Conservation (phyloP, 2,329 filamentous ascomycete genomes). For the Alternaria brassicae region DNA sequence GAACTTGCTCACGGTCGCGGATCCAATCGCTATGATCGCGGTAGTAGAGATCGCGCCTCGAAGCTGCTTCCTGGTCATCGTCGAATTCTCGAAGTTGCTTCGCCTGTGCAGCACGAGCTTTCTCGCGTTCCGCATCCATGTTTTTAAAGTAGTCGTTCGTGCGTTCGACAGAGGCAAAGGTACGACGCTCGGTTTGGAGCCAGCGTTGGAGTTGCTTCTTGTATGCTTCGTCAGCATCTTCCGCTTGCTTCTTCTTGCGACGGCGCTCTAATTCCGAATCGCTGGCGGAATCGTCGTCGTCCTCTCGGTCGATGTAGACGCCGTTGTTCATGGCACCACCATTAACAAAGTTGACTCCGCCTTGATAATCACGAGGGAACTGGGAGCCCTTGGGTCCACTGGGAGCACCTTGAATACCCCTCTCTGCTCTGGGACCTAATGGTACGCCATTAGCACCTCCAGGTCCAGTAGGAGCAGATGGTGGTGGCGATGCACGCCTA, state of each 20-base stretch:
- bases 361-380: conserved; percentile 75
- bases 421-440: conserved; percentile 70
- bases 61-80: conserved; percentile 79
- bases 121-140: conserved; percentile 70
- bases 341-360: conserved; percentile 82
- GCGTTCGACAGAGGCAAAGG: conserved; percentile 83
- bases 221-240: conserved; percentile 81
- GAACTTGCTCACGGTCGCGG: conserved; percentile 76
- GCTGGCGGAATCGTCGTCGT: conserved; percentile 85
- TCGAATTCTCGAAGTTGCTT: conserved; percentile 83
- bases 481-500: conserved; percentile 71
- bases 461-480: conserved; percentile 65
- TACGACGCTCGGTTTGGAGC: conserved; percentile 85
- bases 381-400: conserved; percentile 72
- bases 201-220: conserved; percentile 87
- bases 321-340: conserved; percentile 71
- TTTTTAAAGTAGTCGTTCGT: conserved; percentile 82
- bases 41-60: conserved; percentile 83
- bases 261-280: conserved; percentile 84
- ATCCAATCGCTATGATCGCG: conserved; percentile 84
- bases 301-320: conserved; percentile 67
- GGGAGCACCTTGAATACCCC: conserved; percentile 75
- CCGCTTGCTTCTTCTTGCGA: conserved; percentile 71
- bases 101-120: conserved; percentile 71
- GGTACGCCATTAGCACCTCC: conserved; percentile 76